These are phyloP conservation scores for Phaeoacremonium minimum DNA, from an alignment of 2,329 filamentous ascomycete genomes.

Conservation along the genomic window DNA sequence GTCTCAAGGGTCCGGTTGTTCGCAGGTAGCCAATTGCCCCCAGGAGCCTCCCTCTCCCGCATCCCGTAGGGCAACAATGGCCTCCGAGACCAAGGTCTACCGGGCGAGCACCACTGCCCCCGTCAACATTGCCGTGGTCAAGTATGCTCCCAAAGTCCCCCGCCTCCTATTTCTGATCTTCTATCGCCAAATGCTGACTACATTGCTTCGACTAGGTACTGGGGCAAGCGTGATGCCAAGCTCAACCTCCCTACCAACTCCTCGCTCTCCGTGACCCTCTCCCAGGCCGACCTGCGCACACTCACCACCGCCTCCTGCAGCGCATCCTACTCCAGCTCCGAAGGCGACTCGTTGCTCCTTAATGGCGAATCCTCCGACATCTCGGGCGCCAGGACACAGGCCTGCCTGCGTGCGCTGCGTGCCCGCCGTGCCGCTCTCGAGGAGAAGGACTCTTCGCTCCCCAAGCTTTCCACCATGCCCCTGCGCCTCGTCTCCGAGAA, in stretches of 20 bases:
- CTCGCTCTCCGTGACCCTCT: constrained; percentile 93
- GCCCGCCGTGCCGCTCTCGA: constrained; percentile 74
- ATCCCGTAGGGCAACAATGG: no score
- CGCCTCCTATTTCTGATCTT: constrained; percentile 3
- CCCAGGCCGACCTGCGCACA: constrained; percentile 87
- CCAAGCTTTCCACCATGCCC: constrained; percentile 71
- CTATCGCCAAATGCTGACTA: not conserved
- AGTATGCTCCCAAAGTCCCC: constrained; percentile 45
- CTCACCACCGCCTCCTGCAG: constrained; percentile 95
- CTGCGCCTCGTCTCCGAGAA: constrained; percentile 92
- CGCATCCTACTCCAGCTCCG: constrained; percentile 52
- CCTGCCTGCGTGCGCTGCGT: constrained; percentile 85
- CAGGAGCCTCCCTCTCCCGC: no score
- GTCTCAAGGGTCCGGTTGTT: no score
- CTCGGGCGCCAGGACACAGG: constrained; percentile 84
- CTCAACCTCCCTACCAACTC: constrained; percentile 98
- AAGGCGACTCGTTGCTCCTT: constrained; percentile 70
- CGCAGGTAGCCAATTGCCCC: no score
- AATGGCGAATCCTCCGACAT: constrained; percentile 83
- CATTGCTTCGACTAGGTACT: constrained; percentile 50
- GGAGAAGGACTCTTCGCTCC: constrained; percentile 64
- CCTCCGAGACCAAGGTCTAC: constrained; percentile 60
- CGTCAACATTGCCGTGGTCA: constrained; percentile 97
- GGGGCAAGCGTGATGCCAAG: constrained; percentile 92
- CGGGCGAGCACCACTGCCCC: constrained; percentile 93